phyloP scores from a whole-genome alignment of 306 rosid species.

The Vigna trinervia region DNA sequence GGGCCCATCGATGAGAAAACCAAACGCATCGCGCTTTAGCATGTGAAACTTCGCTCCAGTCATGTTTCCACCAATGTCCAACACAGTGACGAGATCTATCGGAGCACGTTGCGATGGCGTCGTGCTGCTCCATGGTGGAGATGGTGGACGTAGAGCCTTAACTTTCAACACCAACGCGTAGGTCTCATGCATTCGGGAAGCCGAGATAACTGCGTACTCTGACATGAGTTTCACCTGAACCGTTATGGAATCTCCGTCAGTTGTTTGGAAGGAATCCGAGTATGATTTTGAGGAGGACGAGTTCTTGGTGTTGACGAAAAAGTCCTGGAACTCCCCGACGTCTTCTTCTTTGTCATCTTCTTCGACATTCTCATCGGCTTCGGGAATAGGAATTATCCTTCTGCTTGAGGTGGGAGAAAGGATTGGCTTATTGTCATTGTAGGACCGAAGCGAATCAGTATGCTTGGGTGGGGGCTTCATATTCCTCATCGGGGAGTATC shows the following conservation, averaged over 20 bases:
- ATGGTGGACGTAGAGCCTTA: conserved; percentile 58
- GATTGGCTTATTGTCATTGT: conserved; percentile 79
- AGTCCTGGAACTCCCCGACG: conserved; percentile 78
- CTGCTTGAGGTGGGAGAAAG: conserved; percentile 58
- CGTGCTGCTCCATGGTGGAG: conserved; percentile 26
- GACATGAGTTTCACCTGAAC: conserved; percentile 76
- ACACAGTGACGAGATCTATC: conserved; percentile 80
- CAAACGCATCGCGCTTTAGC: conserved; percentile 84
- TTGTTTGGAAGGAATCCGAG: conserved; percentile 44
- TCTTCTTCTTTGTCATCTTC: conserved; percentile 56
- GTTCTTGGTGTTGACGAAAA: conserved; percentile 69
- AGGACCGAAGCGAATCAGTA: conserved; percentile 50
- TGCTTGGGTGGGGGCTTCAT: conserved; percentile 34
- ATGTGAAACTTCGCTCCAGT: conserved; percentile 70
- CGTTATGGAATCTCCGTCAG: conserved; percentile 51
- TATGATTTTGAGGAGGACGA: conserved; percentile 50
- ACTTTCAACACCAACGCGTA: conserved; percentile 71
- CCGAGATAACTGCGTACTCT: conserved; percentile 69
- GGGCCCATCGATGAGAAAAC: conserved; percentile 72
- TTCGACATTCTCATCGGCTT: conserved; percentile 66
- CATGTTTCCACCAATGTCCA: conserved; percentile 81
- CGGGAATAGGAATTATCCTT: conserved; percentile 68
- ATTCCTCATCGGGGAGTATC: too few species aligned
- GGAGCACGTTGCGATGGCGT: conserved; percentile 64
- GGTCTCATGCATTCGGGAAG: conserved; percentile 59